Evolutionary conservation across 2,329 filamentous ascomycete species (phyloP), one percentile per base, ranked within the genome.

Genomic region (Penicillium freii): DNA sequence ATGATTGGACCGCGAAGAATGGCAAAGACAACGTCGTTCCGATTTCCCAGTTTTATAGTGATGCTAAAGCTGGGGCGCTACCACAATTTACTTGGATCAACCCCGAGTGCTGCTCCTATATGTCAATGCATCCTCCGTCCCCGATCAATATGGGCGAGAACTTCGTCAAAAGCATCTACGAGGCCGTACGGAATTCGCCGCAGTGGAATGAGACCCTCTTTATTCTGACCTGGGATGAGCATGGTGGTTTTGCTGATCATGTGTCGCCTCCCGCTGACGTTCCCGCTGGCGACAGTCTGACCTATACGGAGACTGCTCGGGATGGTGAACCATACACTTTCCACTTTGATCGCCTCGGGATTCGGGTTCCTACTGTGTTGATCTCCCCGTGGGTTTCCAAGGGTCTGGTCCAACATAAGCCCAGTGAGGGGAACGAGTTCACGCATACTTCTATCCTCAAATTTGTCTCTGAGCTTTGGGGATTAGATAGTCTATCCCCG

Each of bases 41-140:
- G 1, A 62, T 80, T 4, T 67, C 73, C 19, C 65, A 76, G 39
- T 81, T 81, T 63, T 81, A 77, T 64, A 60, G 62, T 4, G 79
- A 81, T 61, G 79, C 79, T 5, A 63, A 70, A 8, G 72, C 72
- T 5, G 79, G 79, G n/a, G 72, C 67, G 0, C 71, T 81, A 1
- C 74, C 78, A 5, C 68, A 72, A 40, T 78, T 81, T 54, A 77
- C 74, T 61, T 82, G 80, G 66, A 74, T 80, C 69, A 84, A 80
- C 63, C 78, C 80, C 4, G 77, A 78, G 58, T 81, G 82, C 71
- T 81, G 82, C 62, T 73, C 72, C 17, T 78, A 79, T 60, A 82
- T 73, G 58, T 80, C 77, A 15, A 78, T 78, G 69, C 78, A 80
- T 55, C 78, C 78, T 0, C 72, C 75, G 0, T 76, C 74, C 3